These are phyloP conservation scores for Orbilia quercus DNA, from an alignment of 2,329 filamentous ascomycete species.

Conservation along the genomic window DNA sequence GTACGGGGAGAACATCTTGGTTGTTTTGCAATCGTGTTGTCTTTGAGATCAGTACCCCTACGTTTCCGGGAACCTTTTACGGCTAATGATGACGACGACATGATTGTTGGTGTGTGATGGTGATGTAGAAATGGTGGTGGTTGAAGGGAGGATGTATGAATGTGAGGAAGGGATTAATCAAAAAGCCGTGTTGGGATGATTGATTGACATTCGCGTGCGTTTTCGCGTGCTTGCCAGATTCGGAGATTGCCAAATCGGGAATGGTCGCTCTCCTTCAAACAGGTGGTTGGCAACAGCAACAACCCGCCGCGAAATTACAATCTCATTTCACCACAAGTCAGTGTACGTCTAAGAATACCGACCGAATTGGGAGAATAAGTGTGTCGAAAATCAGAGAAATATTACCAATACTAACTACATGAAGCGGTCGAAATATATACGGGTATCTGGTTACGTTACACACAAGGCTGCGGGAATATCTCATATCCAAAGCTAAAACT, in stretches of 20 bases:
- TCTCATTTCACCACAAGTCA: too few relatives aligned
- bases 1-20: conserved; percentile 52
- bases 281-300: conserved; percentile 34
- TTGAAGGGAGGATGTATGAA: neutral
- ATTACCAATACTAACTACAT: too few relatives aligned
- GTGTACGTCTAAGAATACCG: too few relatives aligned
- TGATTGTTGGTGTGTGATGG: neutral
- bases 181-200: conserved; percentile 54
- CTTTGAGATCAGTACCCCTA: conserved; percentile 41
- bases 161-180: conserved; percentile 37
- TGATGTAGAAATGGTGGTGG: neutral
- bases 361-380: too few relatives aligned
- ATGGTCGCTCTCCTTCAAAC: neutral
- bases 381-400: too few relatives aligned
- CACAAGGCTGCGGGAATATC: too few relatives aligned
- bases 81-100: conserved; percentile 10
- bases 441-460: too few relatives aligned
- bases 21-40: conserved; percentile 46
- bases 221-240: conserved; percentile 46
- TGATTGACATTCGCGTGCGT: conserved; percentile 42
- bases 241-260: conserved; percentile 42
- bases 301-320: neutral
- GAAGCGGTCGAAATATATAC: too few relatives aligned
- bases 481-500: too few relatives aligned
- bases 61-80: conserved; percentile 33